Evolutionary conservation across 108 stramenopile genomes (phyloP), one percentile per base, ranked within the genome.

Genomic region (Cyclotella baltica): DNA sequence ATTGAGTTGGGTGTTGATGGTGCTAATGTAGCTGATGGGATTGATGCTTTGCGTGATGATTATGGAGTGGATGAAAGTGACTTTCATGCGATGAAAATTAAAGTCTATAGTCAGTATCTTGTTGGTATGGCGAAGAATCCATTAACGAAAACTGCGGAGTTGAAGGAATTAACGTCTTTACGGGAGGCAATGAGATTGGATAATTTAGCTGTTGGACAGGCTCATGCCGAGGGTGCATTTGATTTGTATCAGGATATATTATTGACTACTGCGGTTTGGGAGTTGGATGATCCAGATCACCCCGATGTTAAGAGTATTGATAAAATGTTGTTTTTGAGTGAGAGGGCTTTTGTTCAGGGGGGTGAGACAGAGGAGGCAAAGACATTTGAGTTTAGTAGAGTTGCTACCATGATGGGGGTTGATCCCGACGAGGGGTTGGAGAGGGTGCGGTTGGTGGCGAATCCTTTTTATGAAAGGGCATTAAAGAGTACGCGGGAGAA

Each of bases 401-500:
- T 92, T 18, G 86, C 88, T 55, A 90, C 91, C 67, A 85, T 88
- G 2, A 72, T 94, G 65, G 86, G 86, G 2, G 67, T 72, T 1
- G 33, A 36, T 40, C 51, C 74, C 18, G 51, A 37, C 27, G 77
- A 83, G 46, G 89, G 77, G 16, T 13, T 86, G 74, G 88, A 90
- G 22, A 75, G 92, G 13, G 89, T 91, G 2, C 78, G 80, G 28
- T 83, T 76, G 1, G 88, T 90, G 4, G 89, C 87, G 30, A 87
- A 86, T 62, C 95, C 95, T 13, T 94, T 96, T 69, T 96, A 96
- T 65, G 81, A 85, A 56, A 80, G 90, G 27, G 96, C 93, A 2
- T 78, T 96, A 50, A 55, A 74, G 61, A 88, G 85, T 37, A 87
- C 96, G 13, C 71, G 90, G 27, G 69, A 80, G 52, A 94, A 96